Conservation (phyloP, 2,329 filamentous ascomycete species). For the Cercospora citrullina region DNA sequence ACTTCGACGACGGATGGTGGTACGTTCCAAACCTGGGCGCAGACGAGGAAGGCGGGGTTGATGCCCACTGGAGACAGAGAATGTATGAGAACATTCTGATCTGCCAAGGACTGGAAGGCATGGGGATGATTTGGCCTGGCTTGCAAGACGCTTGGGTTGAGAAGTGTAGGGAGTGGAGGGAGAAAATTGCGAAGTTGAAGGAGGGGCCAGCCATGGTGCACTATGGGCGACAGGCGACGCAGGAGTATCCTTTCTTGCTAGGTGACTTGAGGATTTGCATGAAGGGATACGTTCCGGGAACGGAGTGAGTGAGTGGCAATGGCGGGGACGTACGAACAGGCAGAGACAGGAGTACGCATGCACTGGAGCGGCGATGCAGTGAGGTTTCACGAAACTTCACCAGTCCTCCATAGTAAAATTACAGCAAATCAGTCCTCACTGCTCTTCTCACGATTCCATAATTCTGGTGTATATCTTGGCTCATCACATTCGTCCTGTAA, state of each 20-base stretch:
- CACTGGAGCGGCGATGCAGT: no score
- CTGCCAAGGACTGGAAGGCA: slow-evolving; percentile 36
- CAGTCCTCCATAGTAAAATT: no score
- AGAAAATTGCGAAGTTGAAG: slow-evolving; percentile 23
- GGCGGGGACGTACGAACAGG: neutral
- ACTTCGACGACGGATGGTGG: slow-evolving; percentile 19
- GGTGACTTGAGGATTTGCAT: slow-evolving; percentile 23
- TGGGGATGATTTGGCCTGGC: slow-evolving; percentile 32
- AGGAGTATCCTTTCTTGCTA: slow-evolving; percentile 24
- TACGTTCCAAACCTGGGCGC: slow-evolving; percentile 2
- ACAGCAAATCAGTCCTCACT: no score
- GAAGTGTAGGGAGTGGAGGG: slow-evolving; percentile 25
- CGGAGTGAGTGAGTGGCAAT: neutral
- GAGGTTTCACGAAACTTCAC: no score
- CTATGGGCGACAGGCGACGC: slow-evolving; percentile 18
- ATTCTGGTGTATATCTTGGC: neutral
- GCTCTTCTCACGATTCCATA: no score
- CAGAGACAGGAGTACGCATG: neutral
- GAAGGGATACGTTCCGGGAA: slow-evolving; percentile 19
- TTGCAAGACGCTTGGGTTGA: slow-evolving; percentile 22
- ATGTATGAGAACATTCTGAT: slow-evolving; percentile 34
- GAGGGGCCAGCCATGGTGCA: slow-evolving; percentile 22
- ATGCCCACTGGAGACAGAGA: slow-evolving; percentile 28
- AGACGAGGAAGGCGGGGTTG: slow-evolving; percentile 2
- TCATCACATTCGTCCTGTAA: neutral